Evolutionary conservation across 495 filamentous ascomycete genomes (phyloP), one percentile per base, ranked within the genome.

Genomic region (Monascus purpureus): DNA sequence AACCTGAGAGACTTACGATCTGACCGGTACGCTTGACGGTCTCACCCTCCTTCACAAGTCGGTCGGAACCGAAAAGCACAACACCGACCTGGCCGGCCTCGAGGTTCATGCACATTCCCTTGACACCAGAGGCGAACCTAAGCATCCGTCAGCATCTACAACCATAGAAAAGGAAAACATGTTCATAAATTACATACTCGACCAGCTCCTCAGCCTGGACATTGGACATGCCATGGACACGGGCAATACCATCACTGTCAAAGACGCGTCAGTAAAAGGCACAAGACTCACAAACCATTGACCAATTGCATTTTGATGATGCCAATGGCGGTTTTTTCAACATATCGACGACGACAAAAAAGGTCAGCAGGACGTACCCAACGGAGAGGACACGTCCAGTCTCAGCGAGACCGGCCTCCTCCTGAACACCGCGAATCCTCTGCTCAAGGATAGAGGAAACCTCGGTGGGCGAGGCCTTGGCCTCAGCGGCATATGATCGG

Each of bases 21-120:
- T 94, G 73, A 63, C 90, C 90, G 49, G 90, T 97, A 76, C 90
- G 92, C 78, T 92, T 96, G 61, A 97, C 90, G 41, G 82, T 92
- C 72, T 97, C 92, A 50, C 90, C 90, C 67, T 97, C 92, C 75
- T 86, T 93, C 72, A 97, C 90, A 51, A 94, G 76, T 82, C 90
- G 87, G 70, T 97, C 90, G 53, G 90, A 96, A 75, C 90, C 90
- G 70, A 97, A 97, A 47, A 97, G 77, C 75, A 97, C 90, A 47
- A 97, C 90, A 93, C 90, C 90, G 65, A 97, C 90, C 68, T 96
- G 92, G 63, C 90, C 90, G 61, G 90, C 90, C 69, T 97, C 90
- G 60, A 97, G 74, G 78, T 97, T 97, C 87, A 97, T 93, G 82
- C 92, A 96, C 90, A 97, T 97, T 61, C 90, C 90, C 77, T 95